A percentile compares a stretch with the other conserved stretches of the same genome.
These are phyloP conservation scores for Trypanosomatidae sp. DNA, from an alignment of 208 protist species.

Conservation along the genomic window DNA sequence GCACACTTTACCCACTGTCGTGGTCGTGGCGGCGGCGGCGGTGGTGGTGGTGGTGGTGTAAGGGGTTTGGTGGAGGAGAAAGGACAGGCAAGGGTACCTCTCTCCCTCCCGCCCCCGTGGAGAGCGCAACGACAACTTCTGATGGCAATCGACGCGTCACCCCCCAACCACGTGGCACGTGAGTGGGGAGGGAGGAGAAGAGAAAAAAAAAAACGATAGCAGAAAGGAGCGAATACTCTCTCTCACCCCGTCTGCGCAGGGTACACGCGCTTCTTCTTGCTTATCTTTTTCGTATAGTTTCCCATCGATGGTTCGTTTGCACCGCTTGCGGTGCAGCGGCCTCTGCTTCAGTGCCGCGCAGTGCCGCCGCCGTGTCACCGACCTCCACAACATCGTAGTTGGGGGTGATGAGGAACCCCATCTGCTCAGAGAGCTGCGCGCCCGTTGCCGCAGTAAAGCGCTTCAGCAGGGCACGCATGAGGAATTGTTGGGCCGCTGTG, in stretches of 20 bases:
- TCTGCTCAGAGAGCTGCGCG: conserved; percentile 39
- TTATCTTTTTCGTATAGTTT: background rate
- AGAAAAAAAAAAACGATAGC: background rate
- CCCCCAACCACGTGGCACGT: background rate
- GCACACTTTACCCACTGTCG: too few species aligned
- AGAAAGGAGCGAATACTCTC: background rate
- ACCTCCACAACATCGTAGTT: conserved; percentile 47
- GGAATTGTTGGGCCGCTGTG: conserved; percentile 41
- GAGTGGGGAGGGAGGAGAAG: background rate
- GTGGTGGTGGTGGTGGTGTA: too few species aligned
- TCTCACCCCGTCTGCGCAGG: background rate
- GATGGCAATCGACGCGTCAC: background rate
- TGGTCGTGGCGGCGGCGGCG: too few species aligned
- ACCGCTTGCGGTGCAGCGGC: background rate
- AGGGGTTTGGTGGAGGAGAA: background rate
- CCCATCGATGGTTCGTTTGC: background rate
- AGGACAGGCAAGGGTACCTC: background rate
- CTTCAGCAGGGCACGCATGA: conserved; percentile 43
- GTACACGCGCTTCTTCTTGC: background rate
- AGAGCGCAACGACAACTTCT: background rate
- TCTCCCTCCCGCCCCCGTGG: background rate
- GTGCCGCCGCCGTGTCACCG: conserved; percentile 44
- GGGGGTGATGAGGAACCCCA: conserved; percentile 40
- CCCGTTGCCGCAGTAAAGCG: conserved; percentile 39
- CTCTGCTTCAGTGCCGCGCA: conserved; percentile 23